Evolutionary conservation across 208 protist species (phyloP), one percentile per base, ranked within the genome.

Genomic region (Angomonas deanei): DNA sequence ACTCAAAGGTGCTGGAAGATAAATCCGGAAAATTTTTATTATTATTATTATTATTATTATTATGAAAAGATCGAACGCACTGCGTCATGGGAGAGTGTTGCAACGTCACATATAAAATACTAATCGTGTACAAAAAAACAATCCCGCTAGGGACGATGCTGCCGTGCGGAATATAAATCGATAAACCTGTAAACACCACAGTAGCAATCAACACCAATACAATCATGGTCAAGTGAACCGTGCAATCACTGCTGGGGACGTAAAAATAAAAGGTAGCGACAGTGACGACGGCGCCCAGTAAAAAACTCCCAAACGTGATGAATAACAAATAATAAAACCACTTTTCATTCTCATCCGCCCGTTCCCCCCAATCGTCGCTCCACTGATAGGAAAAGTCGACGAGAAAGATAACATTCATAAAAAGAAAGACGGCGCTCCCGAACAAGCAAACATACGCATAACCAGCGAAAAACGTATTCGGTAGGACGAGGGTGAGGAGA

Each of bases 331-430:
- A 97, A 80, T 84, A 94, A 68, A 84, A 77, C 87, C 88, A 95
- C 79, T 93, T 92, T 21, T 26, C 11, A 48, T 93, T 80, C 26
- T 67, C 32, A 31, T 98, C 93, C 23, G 83, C 77, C 8, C 93
- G 85, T 30, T 76, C 59, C n/a, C 88, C 80, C 92, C 92, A 97
- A 5, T 86, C 79, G 38, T 97, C 94, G 66, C 85, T 97, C 82
- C 94, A 97, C 34, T 84, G 66, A 72, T 97, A 97, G 31, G 86
- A 84, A 64, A 97, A 98, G 54, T 98, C 96, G 24, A 98, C 89
- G 5, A 98, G 74, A 32, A 97, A 84, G 19, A 98, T 52, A n/a
- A 98, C 76, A 63, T 95, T 94, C 63, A 96, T 76, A 34, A 97
- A 34, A 0, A 97, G 68, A 62, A 95, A 97, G 11, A 95, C 13